Evolutionary conservation across 805 yeast species (phyloP).

Genomic region (Wilhelminamyces savonicus): DNA sequence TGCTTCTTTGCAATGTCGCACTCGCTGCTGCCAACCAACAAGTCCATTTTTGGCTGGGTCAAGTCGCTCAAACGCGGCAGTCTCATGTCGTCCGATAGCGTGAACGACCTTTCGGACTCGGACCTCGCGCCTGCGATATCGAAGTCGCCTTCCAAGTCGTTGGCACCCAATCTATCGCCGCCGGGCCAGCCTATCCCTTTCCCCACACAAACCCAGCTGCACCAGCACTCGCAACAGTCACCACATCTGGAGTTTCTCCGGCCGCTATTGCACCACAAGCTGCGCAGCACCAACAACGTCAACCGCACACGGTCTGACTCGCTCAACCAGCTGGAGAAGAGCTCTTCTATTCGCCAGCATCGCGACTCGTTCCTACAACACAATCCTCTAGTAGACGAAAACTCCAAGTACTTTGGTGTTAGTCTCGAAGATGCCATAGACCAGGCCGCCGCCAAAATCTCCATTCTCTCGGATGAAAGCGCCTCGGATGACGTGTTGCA

Average conservation of each 20-base stretch:
- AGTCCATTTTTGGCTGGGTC: slow-evolving; percentile 41
- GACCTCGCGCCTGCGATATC: slow-evolving; percentile 11
- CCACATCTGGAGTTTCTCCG: slow-evolving; percentile 26
- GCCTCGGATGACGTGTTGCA: slow-evolving; percentile 56
- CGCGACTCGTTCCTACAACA: slow-evolving; percentile 45
- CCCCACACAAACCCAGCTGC: slow-evolving; percentile 2
- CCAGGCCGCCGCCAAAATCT: slow-evolving; percentile 72
- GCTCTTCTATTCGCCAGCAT: slow-evolving; percentile 36
- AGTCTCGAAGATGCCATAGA: slow-evolving; percentile 64
- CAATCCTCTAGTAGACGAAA: slow-evolving; percentile 39
- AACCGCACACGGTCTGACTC: slow-evolving; percentile 33
- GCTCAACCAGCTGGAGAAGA: slow-evolving; percentile 21
- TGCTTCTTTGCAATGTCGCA: no score
- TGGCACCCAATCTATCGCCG: slow-evolving; percentile 3
- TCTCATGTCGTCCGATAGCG: slow-evolving; percentile 30
- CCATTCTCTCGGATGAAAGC: slow-evolving; percentile 46
- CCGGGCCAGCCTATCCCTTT: slow-evolving; percentile 4
- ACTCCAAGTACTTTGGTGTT: slow-evolving; percentile 69
- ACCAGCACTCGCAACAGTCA: slow-evolving; percentile 4
- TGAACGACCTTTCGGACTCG: slow-evolving; percentile 24
- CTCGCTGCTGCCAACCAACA: slow-evolving; percentile 31
- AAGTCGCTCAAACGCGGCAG: slow-evolving; percentile 34
- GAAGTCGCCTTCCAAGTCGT: slow-evolving; percentile 10
- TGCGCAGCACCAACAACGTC: slow-evolving; percentile 44
- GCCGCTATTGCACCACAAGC: slow-evolving; percentile 45